Base-by-base conservation (phyloP, 2,329 filamentous ascomycete species). In the Colletotrichum chlorophyti region DNA sequence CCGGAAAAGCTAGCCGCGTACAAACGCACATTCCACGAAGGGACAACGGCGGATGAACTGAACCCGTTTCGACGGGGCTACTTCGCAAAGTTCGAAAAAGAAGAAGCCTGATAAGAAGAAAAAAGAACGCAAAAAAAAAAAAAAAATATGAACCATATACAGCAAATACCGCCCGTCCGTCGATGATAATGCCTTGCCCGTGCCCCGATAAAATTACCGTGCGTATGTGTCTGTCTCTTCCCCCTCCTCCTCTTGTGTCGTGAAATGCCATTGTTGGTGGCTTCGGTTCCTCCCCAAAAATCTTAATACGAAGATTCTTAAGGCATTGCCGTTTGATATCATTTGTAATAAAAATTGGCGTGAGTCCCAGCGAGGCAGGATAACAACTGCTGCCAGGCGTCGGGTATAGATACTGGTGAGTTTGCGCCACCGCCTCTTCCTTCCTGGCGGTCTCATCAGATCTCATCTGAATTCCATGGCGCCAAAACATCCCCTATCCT, bases 401-500 rank as follows among this genome's bases (percentile, higher is more conserved):
- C n/a, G n/a, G n/a, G n/a, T n/a, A n/a, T n/a, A n/a, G n/a, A n/a
- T n/a, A n/a, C n/a, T 19, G 19, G 29, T 31, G 43, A 11, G 12
- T n/a, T 37, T 29, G 43, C 51, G 51, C 50, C 55, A 35, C 37
- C 41, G 37, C 43, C 50, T 49, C 41, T 45, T 21, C 26, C 24
- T 17, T n/a, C n/a, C n/a, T n/a, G 24, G 26, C 24, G 50, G 8
- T 45, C 37, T 19, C 50, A 34, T 59, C 43, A 17, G 24, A 37
- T 41, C 58, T 72, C 69, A 77, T 68, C 74, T 74, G 65, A 98
- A 97, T 76, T 99, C 95, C 76, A 96, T 85, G 61, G 92, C 90
- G 67, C 87, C 86, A 72, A 90, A 91, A 75, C 92, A 95, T 54
- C 94, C 93, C 68, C 81, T 83, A 73, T 97, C 90, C 58, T 91